phyloP scores from a whole-genome alignment of 768 basidiomycete genomes.

The Leccinum truebloodii region DNA sequence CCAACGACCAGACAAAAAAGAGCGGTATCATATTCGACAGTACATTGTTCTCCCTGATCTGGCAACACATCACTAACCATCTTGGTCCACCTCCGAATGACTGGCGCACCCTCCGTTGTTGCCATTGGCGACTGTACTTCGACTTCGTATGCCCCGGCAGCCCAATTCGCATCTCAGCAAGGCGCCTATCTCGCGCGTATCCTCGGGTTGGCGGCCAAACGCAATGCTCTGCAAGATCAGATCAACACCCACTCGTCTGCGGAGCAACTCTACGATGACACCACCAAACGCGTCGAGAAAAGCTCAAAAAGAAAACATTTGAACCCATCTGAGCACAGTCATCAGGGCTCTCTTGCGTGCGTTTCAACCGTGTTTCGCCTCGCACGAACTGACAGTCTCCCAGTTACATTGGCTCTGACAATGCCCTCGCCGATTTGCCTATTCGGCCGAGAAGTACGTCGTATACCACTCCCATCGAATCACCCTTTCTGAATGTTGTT shows the following conservation, averaged over 20 bases:
- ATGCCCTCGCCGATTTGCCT: conserved; percentile 97
- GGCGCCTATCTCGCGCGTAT: conserved; percentile 89
- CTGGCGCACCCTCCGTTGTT: conserved; percentile 77
- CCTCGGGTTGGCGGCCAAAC: conserved; percentile 75
- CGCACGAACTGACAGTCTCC: conserved; percentile 3
- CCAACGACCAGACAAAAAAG: conserved; percentile 76
- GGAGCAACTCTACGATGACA: conserved; percentile 24
- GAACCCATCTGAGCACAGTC: conserved; percentile 92
- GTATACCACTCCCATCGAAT: neutral
- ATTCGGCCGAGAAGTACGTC: conserved; percentile 78
- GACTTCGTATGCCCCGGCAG: conserved; percentile 92
- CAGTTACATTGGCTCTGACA: conserved; percentile 91
- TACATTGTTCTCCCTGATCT: conserved; percentile 29
- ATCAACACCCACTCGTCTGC: conserved; percentile 26
- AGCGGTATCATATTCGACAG: conserved; percentile 88
- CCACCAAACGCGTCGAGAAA: conserved; percentile 52
- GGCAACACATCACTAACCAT: neutral
- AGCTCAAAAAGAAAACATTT: conserved; percentile 68
- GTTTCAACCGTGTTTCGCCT: conserved; percentile 19
- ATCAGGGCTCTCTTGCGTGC: conserved; percentile 91
- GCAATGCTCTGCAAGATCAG: conserved; percentile 57
- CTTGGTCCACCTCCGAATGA: conserved; percentile 62
- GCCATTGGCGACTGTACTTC: conserved; percentile 96
- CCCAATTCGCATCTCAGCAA: conserved; percentile 94
- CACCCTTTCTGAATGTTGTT: neutral